A percentile compares a stretch with the other conserved stretches of the same genome.
Evolutionary conservation across 2,329 filamentous ascomycete genomes (phyloP).

Genomic region (Stromatinia cepivora): DNA sequence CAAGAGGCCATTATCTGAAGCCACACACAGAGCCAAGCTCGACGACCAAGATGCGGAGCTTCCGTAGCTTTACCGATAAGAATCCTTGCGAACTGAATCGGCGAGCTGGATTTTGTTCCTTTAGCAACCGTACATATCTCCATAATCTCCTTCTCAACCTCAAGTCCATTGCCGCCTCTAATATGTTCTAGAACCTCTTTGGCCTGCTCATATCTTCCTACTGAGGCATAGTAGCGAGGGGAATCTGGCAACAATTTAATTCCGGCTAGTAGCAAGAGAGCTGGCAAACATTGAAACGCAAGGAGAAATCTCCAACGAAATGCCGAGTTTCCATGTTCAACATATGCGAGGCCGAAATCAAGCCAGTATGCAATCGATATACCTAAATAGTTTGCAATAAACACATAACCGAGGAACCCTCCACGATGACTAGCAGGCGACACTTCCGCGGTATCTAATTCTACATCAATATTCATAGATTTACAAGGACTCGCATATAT

Average conservation of each 20-base stretch:
- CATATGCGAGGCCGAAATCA: constrained; percentile 45
- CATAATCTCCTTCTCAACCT: constrained; percentile 35
- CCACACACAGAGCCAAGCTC: constrained; percentile 48
- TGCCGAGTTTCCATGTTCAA: constrained; percentile 28
- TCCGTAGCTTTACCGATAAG: constrained; percentile 41
- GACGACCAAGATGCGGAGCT: constrained; percentile 42
- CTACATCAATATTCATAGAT: not conserved
- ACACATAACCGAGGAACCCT: constrained; percentile 38
- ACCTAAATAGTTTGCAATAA: constrained; percentile 39
- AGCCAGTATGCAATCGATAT: constrained; percentile 40
- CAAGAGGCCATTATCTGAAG: constrained; percentile 49
- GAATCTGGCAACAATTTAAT: constrained; percentile 49
- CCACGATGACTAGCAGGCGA: constrained; percentile 37
- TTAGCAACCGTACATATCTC: constrained; percentile 43
- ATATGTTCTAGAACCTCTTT: constrained; percentile 27
- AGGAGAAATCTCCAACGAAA: constrained; percentile 40
- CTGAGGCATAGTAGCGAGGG: constrained; percentile 38
- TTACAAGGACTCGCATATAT: too few relatives aligned
- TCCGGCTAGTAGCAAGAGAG: constrained; percentile 44
- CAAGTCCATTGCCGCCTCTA: constrained; percentile 19
- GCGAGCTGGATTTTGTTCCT: constrained; percentile 42
- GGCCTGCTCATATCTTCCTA: constrained; percentile 26
- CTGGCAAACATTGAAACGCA: constrained; percentile 43
- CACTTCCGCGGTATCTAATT: constrained; percentile 34
- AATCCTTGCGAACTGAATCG: constrained; percentile 44